Percentiles rank a stretch among this genome's conserved stretches.
Conservation (phyloP, 306 rosid species). For the Dalbergia cochinchinensis region DNA sequence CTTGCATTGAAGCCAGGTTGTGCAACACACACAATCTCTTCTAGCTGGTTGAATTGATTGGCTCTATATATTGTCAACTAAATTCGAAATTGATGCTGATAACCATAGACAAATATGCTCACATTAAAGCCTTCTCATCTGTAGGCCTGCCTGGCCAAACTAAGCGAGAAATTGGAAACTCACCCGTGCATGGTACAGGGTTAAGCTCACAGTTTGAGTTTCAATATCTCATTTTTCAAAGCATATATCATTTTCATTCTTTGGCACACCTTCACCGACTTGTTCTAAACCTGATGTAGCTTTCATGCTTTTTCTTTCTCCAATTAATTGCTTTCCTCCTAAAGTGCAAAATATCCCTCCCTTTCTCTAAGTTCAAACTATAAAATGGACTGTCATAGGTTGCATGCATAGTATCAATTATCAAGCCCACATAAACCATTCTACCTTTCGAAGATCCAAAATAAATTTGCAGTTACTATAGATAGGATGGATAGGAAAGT, state of each 20-base stretch:
- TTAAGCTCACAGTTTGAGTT: background rate
- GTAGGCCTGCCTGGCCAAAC: slow-evolving; percentile 36
- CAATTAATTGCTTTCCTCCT: slow-evolving; percentile 37
- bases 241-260: slow-evolving; percentile 29
- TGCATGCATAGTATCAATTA: background rate
- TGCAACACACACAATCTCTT: background rate
- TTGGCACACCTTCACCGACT: slow-evolving; percentile 3
- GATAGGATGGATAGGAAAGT: slow-evolving; percentile 34
- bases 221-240: slow-evolving; percentile 20
- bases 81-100: slow-evolving; percentile 36
- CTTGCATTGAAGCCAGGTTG: background rate
- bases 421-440: slow-evolving; percentile 5
- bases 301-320: slow-evolving; percentile 8
- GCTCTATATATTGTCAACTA: slow-evolving; percentile 5
- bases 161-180: slow-evolving; percentile 1
- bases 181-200: slow-evolving; percentile 24
- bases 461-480: background rate
- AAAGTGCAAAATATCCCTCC: background rate
- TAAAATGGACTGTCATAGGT: slow-evolving; percentile 26
- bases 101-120: slow-evolving; percentile 23
- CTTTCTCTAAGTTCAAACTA: slow-evolving; percentile 1
- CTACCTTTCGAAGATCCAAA: slow-evolving; percentile 15
- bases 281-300: background rate
- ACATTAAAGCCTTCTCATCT: background rate
- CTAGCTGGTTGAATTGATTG: slow-evolving; percentile 13